These are phyloP conservation scores for Epichloe sp. DNA, from an alignment of 2,329 filamentous ascomycete species.

Conservation along the genomic window DNA sequence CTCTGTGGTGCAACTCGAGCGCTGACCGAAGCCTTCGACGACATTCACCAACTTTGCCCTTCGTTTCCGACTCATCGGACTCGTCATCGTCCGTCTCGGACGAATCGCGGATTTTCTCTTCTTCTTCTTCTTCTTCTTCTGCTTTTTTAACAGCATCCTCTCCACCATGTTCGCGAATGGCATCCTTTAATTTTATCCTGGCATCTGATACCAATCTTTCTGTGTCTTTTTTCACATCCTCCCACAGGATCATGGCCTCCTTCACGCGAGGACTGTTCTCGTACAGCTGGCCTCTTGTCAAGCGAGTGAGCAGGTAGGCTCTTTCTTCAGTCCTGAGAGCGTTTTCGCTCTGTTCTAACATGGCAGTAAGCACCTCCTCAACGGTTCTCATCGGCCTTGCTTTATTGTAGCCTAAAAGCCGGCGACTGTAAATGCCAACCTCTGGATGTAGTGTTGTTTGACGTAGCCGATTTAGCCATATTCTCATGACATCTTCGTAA, in stretches of 20 bases:
- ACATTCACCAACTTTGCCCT: slow-evolving; percentile 38
- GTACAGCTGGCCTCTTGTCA: slow-evolving; percentile 63
- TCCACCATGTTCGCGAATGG: slow-evolving; percentile 24
- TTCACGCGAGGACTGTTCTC: slow-evolving; percentile 59
- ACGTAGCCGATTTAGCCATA: slow-evolving; percentile 63
- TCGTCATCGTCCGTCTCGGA: slow-evolving; percentile 24
- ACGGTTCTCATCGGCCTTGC: slow-evolving; percentile 65
- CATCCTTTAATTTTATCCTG: slow-evolving; percentile 44
- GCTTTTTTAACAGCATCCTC: slow-evolving; percentile 1
- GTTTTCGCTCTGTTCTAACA: slow-evolving; percentile 76
- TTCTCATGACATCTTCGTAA: slow-evolving; percentile 59
- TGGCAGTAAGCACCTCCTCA: slow-evolving; percentile 72
- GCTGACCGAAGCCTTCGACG: slow-evolving; percentile 55
- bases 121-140: slow-evolving; percentile 3
- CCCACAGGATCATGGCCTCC: slow-evolving; percentile 60
- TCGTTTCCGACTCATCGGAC: slow-evolving; percentile 20
- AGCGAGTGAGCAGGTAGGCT: slow-evolving; percentile 44
- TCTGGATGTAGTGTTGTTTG: slow-evolving; percentile 81
- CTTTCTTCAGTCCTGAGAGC: slow-evolving; percentile 57
- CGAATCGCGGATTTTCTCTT: slow-evolving; percentile 4
- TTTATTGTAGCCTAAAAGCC: slow-evolving; percentile 46
- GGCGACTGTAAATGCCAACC: slow-evolving; percentile 54
- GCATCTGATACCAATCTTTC: slow-evolving; percentile 46
- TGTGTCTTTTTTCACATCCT: slow-evolving; percentile 35
- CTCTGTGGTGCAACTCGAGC: slow-evolving; percentile 70